These are phyloP conservation scores for Ophiocordyceps unilateralis DNA, from an alignment of 2,329 filamentous ascomycete species.

Conservation along the genomic window DNA sequence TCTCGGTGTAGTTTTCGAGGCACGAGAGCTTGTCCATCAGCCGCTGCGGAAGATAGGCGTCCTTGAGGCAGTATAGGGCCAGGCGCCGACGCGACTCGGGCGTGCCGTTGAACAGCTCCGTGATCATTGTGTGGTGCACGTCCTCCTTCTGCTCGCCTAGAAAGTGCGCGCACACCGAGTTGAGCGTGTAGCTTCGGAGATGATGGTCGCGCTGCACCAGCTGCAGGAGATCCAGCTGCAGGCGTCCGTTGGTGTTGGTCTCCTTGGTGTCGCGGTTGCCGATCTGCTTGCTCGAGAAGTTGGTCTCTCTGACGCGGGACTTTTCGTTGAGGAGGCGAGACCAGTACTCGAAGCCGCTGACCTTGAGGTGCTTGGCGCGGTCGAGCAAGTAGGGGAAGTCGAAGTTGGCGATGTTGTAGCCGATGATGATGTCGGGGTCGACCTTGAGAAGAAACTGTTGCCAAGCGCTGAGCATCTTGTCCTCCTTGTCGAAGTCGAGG, in stretches of 20 bases:
- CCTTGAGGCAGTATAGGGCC: slow-evolving; percentile 92
- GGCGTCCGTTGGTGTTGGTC: slow-evolving; percentile 84
- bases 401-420: slow-evolving; percentile 98
- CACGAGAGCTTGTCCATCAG: slow-evolving; percentile 97
- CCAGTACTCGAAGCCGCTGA: slow-evolving; percentile 70
- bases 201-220: slow-evolving; percentile 90
- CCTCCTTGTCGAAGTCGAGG: slow-evolving; percentile 63
- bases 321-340: slow-evolving; percentile 55
- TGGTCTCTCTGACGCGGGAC: slow-evolving; percentile 61
- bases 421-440: slow-evolving; percentile 93
- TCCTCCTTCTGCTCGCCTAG: slow-evolving; percentile 96
- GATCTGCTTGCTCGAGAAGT: slow-evolving; percentile 96
- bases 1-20: slow-evolving; percentile 97
- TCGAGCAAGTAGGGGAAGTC: slow-evolving; percentile 94
- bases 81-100: slow-evolving; percentile 79
- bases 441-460: slow-evolving; percentile 76
- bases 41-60: slow-evolving; percentile 86
- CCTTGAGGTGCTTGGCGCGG: slow-evolving; percentile 69
- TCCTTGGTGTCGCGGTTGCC: slow-evolving; percentile 86
- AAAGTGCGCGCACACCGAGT: slow-evolving; percentile 90
- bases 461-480: slow-evolving; percentile 86
- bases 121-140: slow-evolving; percentile 98
- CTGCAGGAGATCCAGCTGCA: slow-evolving; percentile 90
- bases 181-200: slow-evolving; percentile 88
- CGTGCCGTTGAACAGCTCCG: slow-evolving; percentile 91